Evolutionary conservation across 352 stramenopile species (phyloP).

Genomic region (Phytophthora nicotianae): DNA sequence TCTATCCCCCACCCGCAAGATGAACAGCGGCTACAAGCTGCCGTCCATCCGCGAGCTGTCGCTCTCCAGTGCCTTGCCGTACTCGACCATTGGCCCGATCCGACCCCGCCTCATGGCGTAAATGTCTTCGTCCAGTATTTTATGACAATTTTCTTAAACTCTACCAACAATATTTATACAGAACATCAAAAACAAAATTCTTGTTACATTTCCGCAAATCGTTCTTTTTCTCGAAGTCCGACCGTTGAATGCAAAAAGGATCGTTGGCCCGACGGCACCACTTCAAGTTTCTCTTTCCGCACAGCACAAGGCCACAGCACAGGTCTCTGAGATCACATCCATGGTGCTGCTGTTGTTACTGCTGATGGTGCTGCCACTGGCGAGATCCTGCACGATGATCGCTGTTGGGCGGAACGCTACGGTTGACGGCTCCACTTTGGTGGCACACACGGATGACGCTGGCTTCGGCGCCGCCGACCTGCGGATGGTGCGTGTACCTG

Average conservation of each 20-base stretch:
- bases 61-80: slow-evolving; percentile 33
- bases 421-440: slow-evolving; percentile 84
- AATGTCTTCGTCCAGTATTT: slow-evolving; percentile 20
- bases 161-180: slow-evolving; percentile 36
- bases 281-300: slow-evolving; percentile 28
- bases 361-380: slow-evolving; percentile 19
- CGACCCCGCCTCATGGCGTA: slow-evolving; percentile 53
- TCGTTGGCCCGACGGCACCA: slow-evolving; percentile 1
- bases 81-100: slow-evolving; percentile 30
- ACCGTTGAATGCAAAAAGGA: slow-evolving; percentile 11
- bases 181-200: background rate
- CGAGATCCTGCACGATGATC: slow-evolving; percentile 87
- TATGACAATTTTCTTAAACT: slow-evolving; percentile 24
- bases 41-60: slow-evolving; percentile 62
- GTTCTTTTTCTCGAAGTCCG: slow-evolving; percentile 18
- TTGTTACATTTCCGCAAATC: slow-evolving; percentile 5
- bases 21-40: slow-evolving; percentile 52
- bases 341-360: slow-evolving; percentile 20
- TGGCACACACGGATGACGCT: slow-evolving; percentile 90
- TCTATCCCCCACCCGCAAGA: slow-evolving; percentile 50
- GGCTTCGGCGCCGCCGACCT: slow-evolving; percentile 88
- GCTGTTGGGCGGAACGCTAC: slow-evolving; percentile 81
- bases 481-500: slow-evolving; percentile 91
- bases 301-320: background rate
- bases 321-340: background rate